Evolutionary conservation across 176 grass and related monocot genomes (phyloP), one percentile per base, ranked within the genome.

Genomic region (Stipa capillata): DNA sequence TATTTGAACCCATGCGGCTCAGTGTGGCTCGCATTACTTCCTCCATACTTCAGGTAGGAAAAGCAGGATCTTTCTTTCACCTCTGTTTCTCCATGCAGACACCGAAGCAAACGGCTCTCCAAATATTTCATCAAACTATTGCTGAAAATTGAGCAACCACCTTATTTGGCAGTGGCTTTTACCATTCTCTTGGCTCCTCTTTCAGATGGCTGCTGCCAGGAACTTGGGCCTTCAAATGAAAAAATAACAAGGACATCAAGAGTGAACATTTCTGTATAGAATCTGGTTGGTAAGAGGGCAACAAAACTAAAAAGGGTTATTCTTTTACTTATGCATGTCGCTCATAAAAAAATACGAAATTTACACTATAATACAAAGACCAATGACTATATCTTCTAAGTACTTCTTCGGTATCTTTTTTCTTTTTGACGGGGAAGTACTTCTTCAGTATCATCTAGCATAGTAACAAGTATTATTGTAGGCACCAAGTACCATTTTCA

Each of bases 141-240:
- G 29, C 72, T 82, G 78, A 80, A 76, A 84, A 72, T 67, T 63
- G 52, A 80, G 74, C 52, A 66, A 64, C 39, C 35, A 25, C 29
- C 62, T 25, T 85, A 34, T 73, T 54, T 29, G 31, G 29, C 11
- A 48, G 24, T 60, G 50, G 50, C 15, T 79, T 36, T 71, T 81
- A 86, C 84, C 88, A 90, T 76, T 72, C 71, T 81, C 77, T 77
- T 73, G 82, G 85, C 51, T 91, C 89, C 60, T 87, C 74, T 79
- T 90, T 90, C 65, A 84, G 47, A 42, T 85, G 82, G 68, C 79
- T 76, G 42, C 68, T 69, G 24, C 90, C 74, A 79, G 74, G 48
- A 83, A 82, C 45, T 72, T 89, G 52, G 31, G 23, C 83, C 90
- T 92, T 79, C 62, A 88, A 73, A 83, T 18, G 16, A 33, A 81